phyloP scores from a whole-genome alignment of 2,329 filamentous ascomycete species.

The Calonectria montana region DNA sequence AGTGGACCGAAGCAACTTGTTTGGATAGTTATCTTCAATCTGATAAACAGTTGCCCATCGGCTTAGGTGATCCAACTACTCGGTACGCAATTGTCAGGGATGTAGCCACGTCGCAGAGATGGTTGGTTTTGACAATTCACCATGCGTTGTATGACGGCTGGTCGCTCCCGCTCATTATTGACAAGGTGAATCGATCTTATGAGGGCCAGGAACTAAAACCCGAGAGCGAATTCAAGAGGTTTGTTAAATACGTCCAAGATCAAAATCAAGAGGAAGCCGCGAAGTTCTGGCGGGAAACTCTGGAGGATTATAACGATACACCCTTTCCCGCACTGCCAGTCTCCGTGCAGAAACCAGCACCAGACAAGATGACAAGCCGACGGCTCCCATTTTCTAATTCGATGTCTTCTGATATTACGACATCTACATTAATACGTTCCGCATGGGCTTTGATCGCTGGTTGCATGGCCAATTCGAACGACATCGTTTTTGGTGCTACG shows the following conservation, averaged over 20 bases:
- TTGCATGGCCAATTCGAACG: neutral
- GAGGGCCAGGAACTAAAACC: neutral
- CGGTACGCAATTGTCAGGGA: conserved; percentile 20
- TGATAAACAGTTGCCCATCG: neutral
- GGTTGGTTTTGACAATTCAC: conserved; percentile 41
- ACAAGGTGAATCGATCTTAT: conserved; percentile 10
- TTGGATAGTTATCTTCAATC: conserved; percentile 50
- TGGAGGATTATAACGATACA: neutral
- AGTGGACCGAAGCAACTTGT: conserved; percentile 37
- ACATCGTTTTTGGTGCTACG: neutral
- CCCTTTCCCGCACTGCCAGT: conserved; percentile 20
- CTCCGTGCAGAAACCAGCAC: neutral
- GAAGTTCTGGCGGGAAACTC: conserved; percentile 10
- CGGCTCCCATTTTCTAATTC: neutral
- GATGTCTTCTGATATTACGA: neutral
- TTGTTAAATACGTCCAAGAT: neutral
- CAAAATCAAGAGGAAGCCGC: neutral
- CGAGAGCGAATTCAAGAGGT: neutral
- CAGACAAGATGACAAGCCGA: neutral
- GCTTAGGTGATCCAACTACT: neutral
- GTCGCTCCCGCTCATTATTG: conserved; percentile 26
- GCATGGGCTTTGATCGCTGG: neutral
- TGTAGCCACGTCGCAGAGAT: neutral
- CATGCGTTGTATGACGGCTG: conserved; percentile 45
- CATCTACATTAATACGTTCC: neutral